These are phyloP conservation scores for Monilinia laxa DNA, from an alignment of 2,329 filamentous ascomycete genomes.

Conservation along the genomic window DNA sequence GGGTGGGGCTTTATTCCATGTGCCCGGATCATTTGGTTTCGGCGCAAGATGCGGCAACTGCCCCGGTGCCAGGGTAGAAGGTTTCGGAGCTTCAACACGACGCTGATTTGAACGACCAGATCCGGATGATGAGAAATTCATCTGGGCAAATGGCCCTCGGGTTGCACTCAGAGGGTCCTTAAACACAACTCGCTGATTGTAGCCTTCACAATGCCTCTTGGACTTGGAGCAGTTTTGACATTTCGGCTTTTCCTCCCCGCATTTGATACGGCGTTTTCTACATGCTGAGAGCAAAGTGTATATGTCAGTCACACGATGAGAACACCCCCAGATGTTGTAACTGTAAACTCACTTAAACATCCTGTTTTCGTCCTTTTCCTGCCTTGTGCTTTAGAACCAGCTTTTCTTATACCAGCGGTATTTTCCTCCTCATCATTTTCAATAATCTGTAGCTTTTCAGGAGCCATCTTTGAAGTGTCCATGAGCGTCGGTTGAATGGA, in stretches of 20 bases:
- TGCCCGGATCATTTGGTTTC: neutral
- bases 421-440: constrained; percentile 17
- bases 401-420: constrained; percentile 28
- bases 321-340: too few species aligned
- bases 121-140: constrained; percentile 17
- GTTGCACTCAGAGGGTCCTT: constrained; percentile 67
- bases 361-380: constrained; percentile 78
- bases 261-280: constrained; percentile 93
- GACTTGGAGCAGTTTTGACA: constrained; percentile 87
- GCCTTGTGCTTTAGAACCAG: constrained; percentile 35
- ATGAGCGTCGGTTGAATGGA: neutral
- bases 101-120: constrained; percentile 28
- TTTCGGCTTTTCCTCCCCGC: constrained; percentile 80
- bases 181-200: constrained; percentile 78
- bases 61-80: constrained; percentile 6
- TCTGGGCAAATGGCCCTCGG: constrained; percentile 43
- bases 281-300: constrained; percentile 59
- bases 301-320: neutral
- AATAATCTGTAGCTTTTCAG: neutral
- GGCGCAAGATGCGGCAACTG: constrained; percentile 22
- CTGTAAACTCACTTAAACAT: constrained; percentile 69
- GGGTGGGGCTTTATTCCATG: neutral
- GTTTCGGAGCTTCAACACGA: constrained; percentile 22
- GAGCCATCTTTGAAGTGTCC: neutral
- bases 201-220: constrained; percentile 79